Evolutionary conservation across 192 early-diverging fungal genomes (phyloP).

Genomic region (Backusella mclennaniae): DNA sequence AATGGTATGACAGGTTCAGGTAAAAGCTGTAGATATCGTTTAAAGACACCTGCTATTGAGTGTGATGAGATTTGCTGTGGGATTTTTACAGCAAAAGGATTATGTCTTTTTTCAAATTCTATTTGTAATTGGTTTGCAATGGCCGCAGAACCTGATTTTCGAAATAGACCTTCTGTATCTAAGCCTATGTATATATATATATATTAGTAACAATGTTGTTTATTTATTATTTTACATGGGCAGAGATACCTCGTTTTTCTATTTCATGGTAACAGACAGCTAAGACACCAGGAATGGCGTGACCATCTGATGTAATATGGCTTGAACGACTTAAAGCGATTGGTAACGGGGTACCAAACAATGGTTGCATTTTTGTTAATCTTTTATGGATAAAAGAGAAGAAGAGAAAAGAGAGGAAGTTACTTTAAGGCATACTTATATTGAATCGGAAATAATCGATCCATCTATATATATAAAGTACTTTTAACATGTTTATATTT

Average conservation of each 20-base stretch:
- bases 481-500: not conserved
- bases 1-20: constrained; percentile 11
- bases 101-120: not conserved
- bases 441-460: not conserved
- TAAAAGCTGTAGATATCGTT: constrained; percentile 8
- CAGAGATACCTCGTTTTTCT: not conserved
- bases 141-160: constrained; percentile 8
- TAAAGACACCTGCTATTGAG: not conserved
- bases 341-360: not conserved
- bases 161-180: constrained; percentile 12
- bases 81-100: constrained; percentile 10
- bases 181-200: not conserved
- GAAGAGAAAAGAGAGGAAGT: not conserved
- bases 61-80: not conserved
- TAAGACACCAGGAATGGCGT: not conserved
- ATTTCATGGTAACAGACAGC: not conserved
- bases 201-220: not conserved
- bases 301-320: not conserved
- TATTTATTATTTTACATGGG: not conserved
- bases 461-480: not conserved
- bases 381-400: constrained; percentile 7
- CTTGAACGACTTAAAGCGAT: constrained; percentile 8
- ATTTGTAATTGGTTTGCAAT: constrained; percentile 3
- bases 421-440: not conserved
- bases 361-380: not conserved